Base-by-base conservation (phyloP, 2,329 filamentous ascomycete species). In the Purpureocillium takamizusanense region DNA sequence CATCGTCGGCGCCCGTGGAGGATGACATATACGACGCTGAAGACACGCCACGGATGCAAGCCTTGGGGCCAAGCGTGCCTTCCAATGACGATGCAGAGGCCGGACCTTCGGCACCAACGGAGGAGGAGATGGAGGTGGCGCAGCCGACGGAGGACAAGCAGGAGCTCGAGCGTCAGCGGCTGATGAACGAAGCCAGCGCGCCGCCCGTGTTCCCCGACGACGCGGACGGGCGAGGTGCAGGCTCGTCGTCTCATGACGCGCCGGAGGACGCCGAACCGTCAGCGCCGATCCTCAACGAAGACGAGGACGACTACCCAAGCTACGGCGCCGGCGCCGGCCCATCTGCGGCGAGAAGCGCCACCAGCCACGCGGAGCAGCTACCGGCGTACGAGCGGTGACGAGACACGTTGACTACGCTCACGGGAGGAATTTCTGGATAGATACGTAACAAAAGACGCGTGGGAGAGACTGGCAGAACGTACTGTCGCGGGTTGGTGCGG, bases 61-160 rank as follows among this genome's bases (percentile, higher is more conserved):
- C 38, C 18, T 37, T 46, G 2, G 32, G 35, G 13, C 39, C 48
- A 3, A 39, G 36, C 7, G 47, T 46, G 10, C 42, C 39, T 15
- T 40, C 44, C 2, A 36, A 36, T 14, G 42, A 41, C 5, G 42
- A 47, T 5, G 34, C 11, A 3, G 46, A 46, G 10, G 48, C 35
- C 33, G 61, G 48, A 3, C 63, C 64, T 6, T 68, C 65, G 5
- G 69, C 61, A 2, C 74, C 65, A 3, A 64, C 66, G 1, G 52
- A 68, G n/a, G 66, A 67, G 14, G 67, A 70, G 7, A 37, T 76
- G 4, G 52, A 40, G 16, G 47, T 39, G 9, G 48, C 41, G 17
- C 47, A 48, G 11, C 28, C 36, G 5, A 42, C 37, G 12, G 85
- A 92, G 39, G 89, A 94, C 57, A 92, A 94, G 56, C 78, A 81